Conservation (phyloP, 805 yeast species). For the Spathaspora hagerdaliae region DNA sequence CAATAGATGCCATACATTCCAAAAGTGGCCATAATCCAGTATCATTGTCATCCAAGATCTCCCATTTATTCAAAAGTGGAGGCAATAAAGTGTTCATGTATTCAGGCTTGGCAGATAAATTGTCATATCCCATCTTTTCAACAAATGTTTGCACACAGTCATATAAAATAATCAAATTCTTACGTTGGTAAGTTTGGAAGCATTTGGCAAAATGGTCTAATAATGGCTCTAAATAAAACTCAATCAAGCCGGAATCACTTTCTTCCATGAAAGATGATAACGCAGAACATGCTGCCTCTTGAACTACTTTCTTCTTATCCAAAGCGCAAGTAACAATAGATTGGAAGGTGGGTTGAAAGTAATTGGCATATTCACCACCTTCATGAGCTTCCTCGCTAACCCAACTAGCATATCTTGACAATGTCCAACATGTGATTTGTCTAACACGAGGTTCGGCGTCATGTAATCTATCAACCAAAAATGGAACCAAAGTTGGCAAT, state of each 20-base stretch:
- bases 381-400: slow-evolving; percentile 64
- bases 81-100: slow-evolving; percentile 67
- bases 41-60: slow-evolving; percentile 67
- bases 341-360: slow-evolving; percentile 73
- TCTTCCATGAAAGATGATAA: slow-evolving; percentile 79
- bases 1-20: slow-evolving; percentile 89
- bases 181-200: slow-evolving; percentile 73
- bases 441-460: slow-evolving; percentile 83
- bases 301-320: slow-evolving; percentile 89
- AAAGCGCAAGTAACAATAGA: slow-evolving; percentile 71
- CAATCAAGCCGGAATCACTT: slow-evolving; percentile 59
- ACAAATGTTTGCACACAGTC: slow-evolving; percentile 90
- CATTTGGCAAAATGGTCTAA: slow-evolving; percentile 69
- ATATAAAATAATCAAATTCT: slow-evolving; percentile 75
- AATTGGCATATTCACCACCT: slow-evolving; percentile 59
- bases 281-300: slow-evolving; percentile 88
- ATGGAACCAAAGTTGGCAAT: slow-evolving; percentile 79
- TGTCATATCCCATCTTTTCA: slow-evolving; percentile 62
- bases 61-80: slow-evolving; percentile 82
- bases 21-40: slow-evolving; percentile 85
- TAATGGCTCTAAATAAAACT: slow-evolving; percentile 61
- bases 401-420: slow-evolving; percentile 83
- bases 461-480: slow-evolving; percentile 70
- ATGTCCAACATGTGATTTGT: slow-evolving; percentile 94
- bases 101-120: slow-evolving; percentile 50